phyloP scores from a whole-genome alignment of 2,329 filamentous ascomycete genomes.

The Pestalotiopsis sp. region DNA sequence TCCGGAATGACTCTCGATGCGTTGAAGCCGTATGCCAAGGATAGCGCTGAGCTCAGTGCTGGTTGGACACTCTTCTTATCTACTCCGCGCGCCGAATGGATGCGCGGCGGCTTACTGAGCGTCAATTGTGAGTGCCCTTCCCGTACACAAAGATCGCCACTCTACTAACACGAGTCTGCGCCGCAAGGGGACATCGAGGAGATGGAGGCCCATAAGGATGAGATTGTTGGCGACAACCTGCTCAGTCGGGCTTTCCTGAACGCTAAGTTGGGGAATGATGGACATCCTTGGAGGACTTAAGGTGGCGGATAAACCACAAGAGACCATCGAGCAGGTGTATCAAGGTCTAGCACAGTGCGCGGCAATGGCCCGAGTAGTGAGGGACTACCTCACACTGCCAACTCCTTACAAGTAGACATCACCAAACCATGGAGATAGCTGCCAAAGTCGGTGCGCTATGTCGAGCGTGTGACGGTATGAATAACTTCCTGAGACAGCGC shows the following conservation, averaged over 20 bases:
- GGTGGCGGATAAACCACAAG: not conserved
- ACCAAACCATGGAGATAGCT: too few relatives aligned
- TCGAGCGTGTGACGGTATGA: too few relatives aligned
- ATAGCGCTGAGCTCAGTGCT: constrained; percentile 10
- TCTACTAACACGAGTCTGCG: constrained; percentile 15
- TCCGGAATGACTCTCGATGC: constrained; percentile 13
- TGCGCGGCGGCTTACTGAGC: constrained; percentile 22
- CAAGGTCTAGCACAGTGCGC: not conserved
- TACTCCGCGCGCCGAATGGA: constrained; percentile 21
- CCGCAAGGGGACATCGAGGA: constrained; percentile 24
- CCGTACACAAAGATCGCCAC: constrained; percentile 15
- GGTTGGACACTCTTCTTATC: constrained; percentile 13
- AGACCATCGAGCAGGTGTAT: not conserved
- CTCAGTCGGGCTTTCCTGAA: constrained; percentile 21
- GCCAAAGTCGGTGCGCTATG: too few relatives aligned
- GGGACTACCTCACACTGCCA: not conserved
- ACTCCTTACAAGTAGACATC: not conserved
- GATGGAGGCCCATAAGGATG: constrained; percentile 24
- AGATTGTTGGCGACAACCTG: constrained; percentile 21
- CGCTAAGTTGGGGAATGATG: constrained; percentile 23
- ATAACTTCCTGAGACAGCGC: too few relatives aligned
- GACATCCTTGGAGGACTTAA: constrained; percentile 20
- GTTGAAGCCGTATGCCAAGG: constrained; percentile 10
- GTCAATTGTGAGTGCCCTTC: constrained; percentile 17
- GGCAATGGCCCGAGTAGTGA: not conserved